Percentiles rank a stretch among this genome's conserved stretches.
Conservation (phyloP, 805 yeast species). For the Wickerhamiella domercqiae region DNA sequence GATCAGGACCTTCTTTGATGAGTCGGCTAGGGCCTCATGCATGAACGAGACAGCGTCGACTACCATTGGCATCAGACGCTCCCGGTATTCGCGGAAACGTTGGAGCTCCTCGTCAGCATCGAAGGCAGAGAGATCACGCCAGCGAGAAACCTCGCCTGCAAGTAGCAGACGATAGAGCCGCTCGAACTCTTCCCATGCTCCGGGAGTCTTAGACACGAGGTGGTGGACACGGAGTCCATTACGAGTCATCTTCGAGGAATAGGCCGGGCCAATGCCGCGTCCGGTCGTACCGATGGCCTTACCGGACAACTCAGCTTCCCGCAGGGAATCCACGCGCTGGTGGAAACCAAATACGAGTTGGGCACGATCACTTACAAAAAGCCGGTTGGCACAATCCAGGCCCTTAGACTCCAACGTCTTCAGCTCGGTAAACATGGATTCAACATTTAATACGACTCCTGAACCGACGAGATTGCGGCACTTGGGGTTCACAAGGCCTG, state of each 20-base stretch:
- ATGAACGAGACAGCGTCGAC: conserved; percentile 75
- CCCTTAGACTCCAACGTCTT: conserved; percentile 72
- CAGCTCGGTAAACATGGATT: conserved; percentile 81
- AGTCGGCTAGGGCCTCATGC: conserved; percentile 56
- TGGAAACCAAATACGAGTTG: conserved; percentile 97
- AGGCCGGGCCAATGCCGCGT: conserved; percentile 97
- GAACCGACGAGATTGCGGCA: conserved; percentile 85
- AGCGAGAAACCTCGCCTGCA: conserved; percentile 71
- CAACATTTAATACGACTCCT: conserved; percentile 92
- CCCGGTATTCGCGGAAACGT: conserved; percentile 59
- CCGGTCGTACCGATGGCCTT: conserved; percentile 93
- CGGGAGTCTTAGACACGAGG: conserved; percentile 75
- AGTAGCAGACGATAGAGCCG: conserved; percentile 60
- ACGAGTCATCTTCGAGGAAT: conserved; percentile 91
- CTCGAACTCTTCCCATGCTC: conserved; percentile 86
- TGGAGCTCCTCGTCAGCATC: conserved; percentile 69
- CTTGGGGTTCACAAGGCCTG: conserved; percentile 89
- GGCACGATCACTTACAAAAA: conserved; percentile 84
- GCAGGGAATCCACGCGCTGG: conserved; percentile 88
- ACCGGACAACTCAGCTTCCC: conserved; percentile 75
- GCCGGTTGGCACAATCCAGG: conserved; percentile 42
- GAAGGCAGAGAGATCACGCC: conserved; percentile 64
- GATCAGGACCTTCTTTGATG: conserved; percentile 61
- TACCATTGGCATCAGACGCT: conserved; percentile 70
- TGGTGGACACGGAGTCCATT: conserved; percentile 96